Evolutionary conservation across 257 asterid genomes (phyloP), one percentile per base, ranked within the genome.

Genomic region (Nyctanthes arbortristis): DNA sequence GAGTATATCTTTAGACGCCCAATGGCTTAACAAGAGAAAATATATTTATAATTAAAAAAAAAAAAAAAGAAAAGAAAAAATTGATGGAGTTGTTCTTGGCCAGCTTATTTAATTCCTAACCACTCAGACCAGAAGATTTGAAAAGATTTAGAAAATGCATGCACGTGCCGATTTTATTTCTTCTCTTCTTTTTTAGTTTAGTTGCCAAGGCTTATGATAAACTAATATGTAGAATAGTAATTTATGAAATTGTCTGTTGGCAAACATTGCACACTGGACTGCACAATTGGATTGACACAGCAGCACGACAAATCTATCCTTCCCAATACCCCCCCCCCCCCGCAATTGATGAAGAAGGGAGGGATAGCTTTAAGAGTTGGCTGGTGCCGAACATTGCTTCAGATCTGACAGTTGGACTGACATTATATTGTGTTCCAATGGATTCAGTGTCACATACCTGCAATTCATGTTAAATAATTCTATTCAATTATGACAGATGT

Each of bases 81-180:
- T n/a, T n/a, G n/a, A n/a, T n/a, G n/a, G n/a, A n/a, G n/a, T n/a
- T n/a, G n/a, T n/a, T n/a, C n/a, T n/a, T n/a, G n/a, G 54, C 54
- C 54, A 13, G 24, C 54, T 43, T 43, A 5, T 16, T 14, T 43
- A 24, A 43, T 43, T 43, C 54, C 54, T 9, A 43, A 43, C 22
- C 54, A 43, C n/a, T 43, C 54, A 43, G 54, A 14, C 24, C n/a
- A 43, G 6, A 43, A 43, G 54, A 43, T 43, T 43, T 43, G 54
- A 43, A 43, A 24, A 43, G 54, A 14, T 43, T 20, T 20, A 43
- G 54, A 16, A 43, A 16, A 16, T 2, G 45, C 60, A 24, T 71
- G 37, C 25, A n/a, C 35, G 37, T 37, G 32, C 18, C 14, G 37
- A 61, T 28, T 61, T 73, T 65, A 63, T 63, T 55, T 65, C n/a